A percentile compares a stretch with the other conserved stretches of the same genome.
Evolutionary conservation across 495 filamentous ascomycete genomes (phyloP).

Genomic region (Terfezia boudieri): DNA sequence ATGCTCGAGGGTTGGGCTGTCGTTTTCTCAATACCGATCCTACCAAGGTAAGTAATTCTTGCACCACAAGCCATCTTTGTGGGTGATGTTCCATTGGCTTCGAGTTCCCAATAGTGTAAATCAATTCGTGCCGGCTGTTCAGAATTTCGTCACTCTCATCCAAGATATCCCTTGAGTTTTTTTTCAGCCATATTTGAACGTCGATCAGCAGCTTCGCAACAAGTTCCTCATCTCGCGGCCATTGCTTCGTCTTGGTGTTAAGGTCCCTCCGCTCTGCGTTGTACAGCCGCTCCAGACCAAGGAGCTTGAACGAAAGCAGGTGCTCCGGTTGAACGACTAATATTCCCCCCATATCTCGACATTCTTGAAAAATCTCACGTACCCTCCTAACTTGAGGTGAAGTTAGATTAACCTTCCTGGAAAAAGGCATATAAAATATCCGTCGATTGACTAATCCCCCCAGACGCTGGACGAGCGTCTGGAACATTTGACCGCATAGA

Average conservation of each 20-base stretch:
- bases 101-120: slow-evolving; percentile 46
- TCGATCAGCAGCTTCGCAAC: slow-evolving; percentile 16
- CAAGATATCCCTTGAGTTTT: slow-evolving; percentile 30
- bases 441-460: slow-evolving; percentile 36
- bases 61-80: slow-evolving; percentile 36
- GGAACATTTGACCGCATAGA: slow-evolving; percentile 37
- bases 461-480: slow-evolving; percentile 34
- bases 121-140: slow-evolving; percentile 36
- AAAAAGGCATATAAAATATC: slow-evolving; percentile 41
- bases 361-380: slow-evolving; percentile 24
- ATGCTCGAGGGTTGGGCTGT: background rate
- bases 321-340: slow-evolving; percentile 47
- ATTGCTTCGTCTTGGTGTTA: background rate
- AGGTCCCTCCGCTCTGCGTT: background rate
- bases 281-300: slow-evolving; percentile 29
- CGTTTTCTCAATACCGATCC: background rate
- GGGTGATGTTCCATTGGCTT: slow-evolving; percentile 32
- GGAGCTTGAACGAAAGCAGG: slow-evolving; percentile 43
- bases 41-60: slow-evolving; percentile 11
- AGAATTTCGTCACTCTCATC: slow-evolving; percentile 50
- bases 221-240: no score
- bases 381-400: slow-evolving; percentile 16
- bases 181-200: slow-evolving; percentile 24
- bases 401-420: slow-evolving; percentile 26
- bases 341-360: slow-evolving; percentile 27